Conservation (phyloP, 148 eudicot species). For the Chenopodium formosanum region DNA sequence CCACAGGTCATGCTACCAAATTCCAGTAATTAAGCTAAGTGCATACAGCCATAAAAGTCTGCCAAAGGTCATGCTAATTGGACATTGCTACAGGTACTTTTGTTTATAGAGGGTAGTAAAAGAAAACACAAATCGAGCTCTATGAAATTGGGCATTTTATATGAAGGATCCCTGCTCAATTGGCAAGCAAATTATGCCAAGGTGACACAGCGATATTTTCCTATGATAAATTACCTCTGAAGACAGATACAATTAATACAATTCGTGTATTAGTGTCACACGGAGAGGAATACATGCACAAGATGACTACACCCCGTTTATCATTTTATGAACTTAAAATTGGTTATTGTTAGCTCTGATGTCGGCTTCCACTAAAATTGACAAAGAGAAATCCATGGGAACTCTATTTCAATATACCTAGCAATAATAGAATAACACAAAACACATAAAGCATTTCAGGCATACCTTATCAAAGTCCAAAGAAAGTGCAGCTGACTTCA, state of each 20-base stretch:
- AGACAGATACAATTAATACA: neutral
- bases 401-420: neutral
- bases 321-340: neutral
- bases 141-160: neutral
- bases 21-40: neutral
- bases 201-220: neutral
- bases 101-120: neutral
- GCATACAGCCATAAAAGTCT: neutral
- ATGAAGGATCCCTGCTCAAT: neutral
- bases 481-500: constrained; percentile 76
- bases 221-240: neutral
- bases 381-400: neutral
- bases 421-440: neutral
- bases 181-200: neutral
- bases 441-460: neutral
- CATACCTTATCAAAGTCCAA: constrained; percentile 97
- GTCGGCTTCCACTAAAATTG: constrained; percentile 4
- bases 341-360: neutral
- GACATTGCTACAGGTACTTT: neutral
- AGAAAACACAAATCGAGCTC: neutral
- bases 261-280: neutral
- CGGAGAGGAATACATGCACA: neutral
- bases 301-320: neutral
- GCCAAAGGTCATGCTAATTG: neutral
- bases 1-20: neutral